Percentiles rank a stretch among this genome's conserved stretches.
Evolutionary conservation across 805 yeast species (phyloP).

Genomic region (Saccharomycopsis fibuligera): DNA sequence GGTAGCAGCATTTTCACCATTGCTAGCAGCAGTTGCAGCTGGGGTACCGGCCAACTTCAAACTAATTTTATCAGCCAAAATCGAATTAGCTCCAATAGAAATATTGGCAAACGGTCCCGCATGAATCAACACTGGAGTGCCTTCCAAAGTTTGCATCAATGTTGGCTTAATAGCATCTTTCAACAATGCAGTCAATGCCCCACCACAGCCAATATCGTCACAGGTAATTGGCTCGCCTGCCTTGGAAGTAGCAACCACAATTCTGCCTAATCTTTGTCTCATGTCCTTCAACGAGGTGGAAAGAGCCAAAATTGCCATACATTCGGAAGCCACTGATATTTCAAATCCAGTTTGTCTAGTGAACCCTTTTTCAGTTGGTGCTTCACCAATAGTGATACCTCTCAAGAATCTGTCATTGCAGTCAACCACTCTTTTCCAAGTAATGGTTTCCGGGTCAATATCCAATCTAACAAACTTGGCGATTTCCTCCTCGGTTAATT

Average conservation of each 20-base stretch:
- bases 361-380: constrained; percentile 73
- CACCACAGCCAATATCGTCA: constrained; percentile 82
- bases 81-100: constrained; percentile 81
- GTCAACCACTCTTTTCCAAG: constrained; percentile 81
- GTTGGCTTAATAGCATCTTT: constrained; percentile 83
- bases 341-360: constrained; percentile 74
- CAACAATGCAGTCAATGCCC: constrained; percentile 75
- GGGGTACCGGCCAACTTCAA: constrained; percentile 68
- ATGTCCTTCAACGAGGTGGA: constrained; percentile 64
- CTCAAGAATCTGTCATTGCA: constrained; percentile 76
- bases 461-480: constrained; percentile 60
- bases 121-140: constrained; percentile 81
- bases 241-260: constrained; percentile 66
- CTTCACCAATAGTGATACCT: constrained; percentile 74
- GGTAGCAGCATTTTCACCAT: constrained; percentile 72
- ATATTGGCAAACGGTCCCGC: constrained; percentile 89
- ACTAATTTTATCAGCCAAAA: constrained; percentile 77
- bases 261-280: constrained; percentile 67
- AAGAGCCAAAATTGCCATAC: constrained; percentile 79
- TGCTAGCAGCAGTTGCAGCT: constrained; percentile 32
- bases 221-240: constrained; percentile 72
- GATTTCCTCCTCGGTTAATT: constrained; percentile 63
- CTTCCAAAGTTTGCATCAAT: constrained; percentile 82
- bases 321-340: constrained; percentile 78
- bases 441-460: constrained; percentile 72